Evolutionary conservation across 805 yeast genomes (phyloP).

Genomic region (Saccharomyces mikatae): DNA sequence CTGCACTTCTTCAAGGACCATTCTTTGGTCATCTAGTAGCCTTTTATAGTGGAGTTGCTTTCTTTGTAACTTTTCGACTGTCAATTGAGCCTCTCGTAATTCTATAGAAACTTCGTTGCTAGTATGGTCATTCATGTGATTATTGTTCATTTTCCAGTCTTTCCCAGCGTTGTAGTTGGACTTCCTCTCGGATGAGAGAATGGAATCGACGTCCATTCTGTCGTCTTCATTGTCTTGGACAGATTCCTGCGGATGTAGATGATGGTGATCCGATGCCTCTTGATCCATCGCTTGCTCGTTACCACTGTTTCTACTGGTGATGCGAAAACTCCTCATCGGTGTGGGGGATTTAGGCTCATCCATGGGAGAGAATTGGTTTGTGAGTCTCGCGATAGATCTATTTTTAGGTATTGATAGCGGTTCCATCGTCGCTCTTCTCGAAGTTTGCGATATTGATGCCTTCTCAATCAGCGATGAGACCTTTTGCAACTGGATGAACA

Average conservation of each 20-base stretch:
- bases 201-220: neutral
- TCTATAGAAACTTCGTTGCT: constrained; percentile 8
- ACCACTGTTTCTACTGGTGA: neutral
- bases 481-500: constrained; percentile 58
- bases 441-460: constrained; percentile 4
- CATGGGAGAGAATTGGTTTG: neutral
- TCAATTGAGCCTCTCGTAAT: constrained; percentile 8
- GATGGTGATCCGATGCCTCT: neutral
- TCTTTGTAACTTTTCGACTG: constrained; percentile 14
- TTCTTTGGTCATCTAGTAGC: constrained; percentile 27
- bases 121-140: constrained; percentile 5
- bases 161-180: neutral
- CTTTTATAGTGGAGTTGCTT: constrained; percentile 22
- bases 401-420: neutral
- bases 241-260: neutral
- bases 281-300: neutral
- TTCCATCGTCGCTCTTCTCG: constrained; percentile 15
- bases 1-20: constrained; percentile 26
- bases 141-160: neutral
- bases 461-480: constrained; percentile 22
- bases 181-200: neutral
- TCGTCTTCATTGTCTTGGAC: neutral
- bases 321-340: constrained; percentile 5
- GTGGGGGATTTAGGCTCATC: constrained; percentile 8
- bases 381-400: neutral